These are phyloP conservation scores for Saccharum officinarum DNA, from an alignment of 176 grass and related monocot species.

Conservation along the genomic window DNA sequence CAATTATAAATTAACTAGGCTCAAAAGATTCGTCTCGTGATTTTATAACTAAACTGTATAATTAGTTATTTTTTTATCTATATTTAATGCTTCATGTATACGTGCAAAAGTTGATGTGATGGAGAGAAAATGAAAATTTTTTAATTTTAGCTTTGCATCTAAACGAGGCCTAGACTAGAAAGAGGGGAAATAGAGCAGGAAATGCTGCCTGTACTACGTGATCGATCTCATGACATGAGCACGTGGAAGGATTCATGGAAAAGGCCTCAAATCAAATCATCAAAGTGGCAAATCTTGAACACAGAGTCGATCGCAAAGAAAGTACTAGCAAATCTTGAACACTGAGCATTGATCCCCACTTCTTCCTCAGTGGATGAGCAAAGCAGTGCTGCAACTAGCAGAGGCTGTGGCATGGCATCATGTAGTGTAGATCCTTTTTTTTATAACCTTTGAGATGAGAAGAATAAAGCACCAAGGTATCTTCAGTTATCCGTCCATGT, in stretches of 20 bases:
- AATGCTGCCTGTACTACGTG: neutral
- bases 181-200: neutral
- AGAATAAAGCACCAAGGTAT: slow-evolving; percentile 8
- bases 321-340: neutral
- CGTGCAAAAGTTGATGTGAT: no score
- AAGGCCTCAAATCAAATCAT: neutral
- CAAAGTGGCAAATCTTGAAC: neutral
- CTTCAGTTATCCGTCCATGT: neutral
- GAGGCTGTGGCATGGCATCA: neutral
- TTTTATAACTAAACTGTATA: no score
- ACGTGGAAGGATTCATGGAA: neutral
- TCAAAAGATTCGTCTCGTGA: no score
- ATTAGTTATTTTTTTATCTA: no score
- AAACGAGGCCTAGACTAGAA: no score
- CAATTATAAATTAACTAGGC: no score
- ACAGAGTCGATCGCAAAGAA: neutral
- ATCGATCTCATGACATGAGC: neutral
- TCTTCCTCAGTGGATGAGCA: neutral
- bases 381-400: neutral
- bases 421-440: no score
- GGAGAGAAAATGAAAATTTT: no score
- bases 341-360: neutral
- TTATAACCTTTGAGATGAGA: neutral
- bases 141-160: no score
- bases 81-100: no score